Evolutionary conservation across 2,329 filamentous ascomycete species (phyloP).

Genomic region (Aspergillus hiratsukae): DNA sequence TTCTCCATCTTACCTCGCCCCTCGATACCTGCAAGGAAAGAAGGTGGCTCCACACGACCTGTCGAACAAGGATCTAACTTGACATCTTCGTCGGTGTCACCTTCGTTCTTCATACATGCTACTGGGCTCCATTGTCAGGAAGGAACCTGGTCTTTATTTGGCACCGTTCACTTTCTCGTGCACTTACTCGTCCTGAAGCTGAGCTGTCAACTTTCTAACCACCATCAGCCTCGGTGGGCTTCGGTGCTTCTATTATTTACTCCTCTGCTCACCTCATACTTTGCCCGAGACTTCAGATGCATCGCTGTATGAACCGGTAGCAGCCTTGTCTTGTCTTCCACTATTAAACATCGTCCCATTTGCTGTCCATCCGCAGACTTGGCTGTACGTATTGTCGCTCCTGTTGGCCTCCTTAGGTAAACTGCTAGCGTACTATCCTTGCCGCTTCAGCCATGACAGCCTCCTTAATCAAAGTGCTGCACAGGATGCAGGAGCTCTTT

Average conservation of each 20-base stretch:
- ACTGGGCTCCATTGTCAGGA: slow-evolving; percentile 13
- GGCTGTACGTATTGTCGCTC: neutral
- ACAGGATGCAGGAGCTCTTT: slow-evolving; percentile 39
- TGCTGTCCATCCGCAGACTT: neutral
- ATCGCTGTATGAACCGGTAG: slow-evolving; percentile 11
- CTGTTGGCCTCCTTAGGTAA: neutral
- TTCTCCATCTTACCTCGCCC: slow-evolving; percentile 14
- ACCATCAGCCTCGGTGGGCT: neutral
- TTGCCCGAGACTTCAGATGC: slow-evolving; percentile 8
- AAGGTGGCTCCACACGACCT: slow-evolving; percentile 9
- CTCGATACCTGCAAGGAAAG: slow-evolving; percentile 2
- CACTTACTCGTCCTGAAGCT: neutral
- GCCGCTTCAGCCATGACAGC: slow-evolving; percentile 28
- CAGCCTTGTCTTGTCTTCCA: slow-evolving; percentile 6
- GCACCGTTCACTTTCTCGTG: neutral
- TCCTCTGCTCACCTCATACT: slow-evolving; percentile 4
- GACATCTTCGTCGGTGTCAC: slow-evolving; percentile 15
- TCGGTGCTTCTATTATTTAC: neutral
- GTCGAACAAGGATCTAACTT: slow-evolving; percentile 7
- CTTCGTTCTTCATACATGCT: slow-evolving; percentile 16
- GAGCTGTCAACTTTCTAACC: neutral
- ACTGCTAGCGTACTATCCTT: slow-evolving; percentile 2
- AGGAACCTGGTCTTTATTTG: slow-evolving; percentile 1
- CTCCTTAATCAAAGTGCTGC: slow-evolving; percentile 36
- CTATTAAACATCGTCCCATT: slow-evolving; percentile 3